Evolutionary conservation across 768 basidiomycete species (phyloP), one percentile per base, ranked within the genome.

Genomic region (Cystofilobasidium capitatum): DNA sequence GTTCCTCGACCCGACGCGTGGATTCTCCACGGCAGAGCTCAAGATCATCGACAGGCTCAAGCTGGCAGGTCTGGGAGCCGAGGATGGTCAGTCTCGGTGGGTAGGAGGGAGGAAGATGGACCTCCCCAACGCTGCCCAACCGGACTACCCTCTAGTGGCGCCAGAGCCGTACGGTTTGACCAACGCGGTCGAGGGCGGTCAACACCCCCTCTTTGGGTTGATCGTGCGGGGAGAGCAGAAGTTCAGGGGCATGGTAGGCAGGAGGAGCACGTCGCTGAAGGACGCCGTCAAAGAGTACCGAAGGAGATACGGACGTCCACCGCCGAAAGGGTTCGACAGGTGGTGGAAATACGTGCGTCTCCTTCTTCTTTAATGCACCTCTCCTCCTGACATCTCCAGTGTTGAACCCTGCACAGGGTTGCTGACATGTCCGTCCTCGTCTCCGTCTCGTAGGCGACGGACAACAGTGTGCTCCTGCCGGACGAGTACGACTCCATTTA

Each of bases 291-390:
- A 14, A 31, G 78, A 79, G 69, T 80, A 80, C 68, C 72, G 67
- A 36, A 71, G 75, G 62, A 55, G 79, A 45, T 75, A 80, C 65
- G 76, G 76, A 20, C 66, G 79, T 13, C 63, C 65, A 22, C 79
- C 79, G 22, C 79, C 79, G 10, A 77, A 73, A 70, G 79, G 79
- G 1, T 79, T 78, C 57, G 78, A 79, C 66, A 51, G 71, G 20
- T 78, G 77, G 77, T 71, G 72, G 73, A 24, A 40, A 8, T 69
- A 64, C 58, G 73, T 74, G 49, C 62, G 70, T 55, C n/a, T n/a
- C n/a, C n/a, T n/a, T n/a, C n/a, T n/a, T n/a, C n/a, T n/a, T n/a
- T n/a, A n/a, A n/a, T n/a, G n/a, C n/a, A n/a, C n/a, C n/a, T n/a
- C n/a, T n/a, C n/a, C n/a, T n/a, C n/a, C n/a, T n/a, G n/a, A n/a